Evolutionary conservation across 495 filamentous ascomycete species (phyloP).

Genomic region (Acidiella bohemica): DNA sequence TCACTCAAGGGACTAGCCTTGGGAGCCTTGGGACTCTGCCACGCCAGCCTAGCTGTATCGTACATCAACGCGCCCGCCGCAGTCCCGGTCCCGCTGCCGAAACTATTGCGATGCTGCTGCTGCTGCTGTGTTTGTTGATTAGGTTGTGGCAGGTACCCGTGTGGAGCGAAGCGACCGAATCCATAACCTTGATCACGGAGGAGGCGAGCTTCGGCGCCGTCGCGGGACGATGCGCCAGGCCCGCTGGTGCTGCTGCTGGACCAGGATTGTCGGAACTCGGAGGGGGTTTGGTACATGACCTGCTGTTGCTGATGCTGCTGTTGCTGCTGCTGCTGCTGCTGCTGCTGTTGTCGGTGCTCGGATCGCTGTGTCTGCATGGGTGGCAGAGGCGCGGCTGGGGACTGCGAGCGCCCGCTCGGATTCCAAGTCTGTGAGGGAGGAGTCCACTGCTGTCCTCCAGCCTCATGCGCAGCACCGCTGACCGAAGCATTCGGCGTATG

Average conservation of each 20-base stretch:
- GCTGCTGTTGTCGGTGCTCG: no score
- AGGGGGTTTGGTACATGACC: conserved; percentile 14
- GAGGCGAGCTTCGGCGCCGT: conserved; percentile 14
- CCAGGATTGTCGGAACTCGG: conserved; percentile 14
- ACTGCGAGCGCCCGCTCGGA: neutral
- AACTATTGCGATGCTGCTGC: conserved; percentile 7
- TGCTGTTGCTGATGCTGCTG: no score
- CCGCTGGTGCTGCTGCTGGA: conserved; percentile 2
- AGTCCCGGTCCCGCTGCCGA: neutral
- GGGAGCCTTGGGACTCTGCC: conserved; percentile 17
- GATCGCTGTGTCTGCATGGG: no score
- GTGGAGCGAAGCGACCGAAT: conserved; percentile 4
- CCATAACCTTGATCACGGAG: conserved; percentile 13
- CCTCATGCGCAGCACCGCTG: neutral
- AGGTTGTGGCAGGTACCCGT: neutral
- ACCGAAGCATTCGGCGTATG: conserved; percentile 11
- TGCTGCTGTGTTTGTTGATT: neutral
- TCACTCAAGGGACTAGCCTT: conserved; percentile 16
- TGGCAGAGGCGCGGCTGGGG: neutral
- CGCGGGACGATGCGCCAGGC: conserved; percentile 13
- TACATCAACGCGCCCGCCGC: neutral
- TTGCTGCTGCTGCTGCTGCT: no score
- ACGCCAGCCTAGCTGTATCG: conserved; percentile 12
- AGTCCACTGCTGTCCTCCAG: conserved; percentile 16
- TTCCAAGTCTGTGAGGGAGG: conserved; percentile 19